Evolutionary conservation across 257 asterid species (phyloP).

Genomic region (Salvia splendens): DNA sequence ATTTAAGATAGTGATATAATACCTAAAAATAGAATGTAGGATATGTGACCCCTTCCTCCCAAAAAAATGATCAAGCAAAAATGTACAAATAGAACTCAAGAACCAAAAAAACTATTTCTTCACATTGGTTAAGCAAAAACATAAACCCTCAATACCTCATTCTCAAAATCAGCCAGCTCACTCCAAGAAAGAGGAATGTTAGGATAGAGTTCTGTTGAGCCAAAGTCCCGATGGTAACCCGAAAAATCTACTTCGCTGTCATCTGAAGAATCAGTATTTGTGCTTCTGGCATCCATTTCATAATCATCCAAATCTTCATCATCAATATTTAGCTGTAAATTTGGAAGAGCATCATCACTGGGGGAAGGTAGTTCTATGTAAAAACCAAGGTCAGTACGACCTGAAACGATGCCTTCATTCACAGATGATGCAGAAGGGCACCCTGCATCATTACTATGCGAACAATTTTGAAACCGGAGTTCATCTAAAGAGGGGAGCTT

Average conservation of each 20-base stretch:
- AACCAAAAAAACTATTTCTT: background rate
- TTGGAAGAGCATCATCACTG: slow-evolving; percentile 42
- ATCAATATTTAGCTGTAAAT: slow-evolving; percentile 41
- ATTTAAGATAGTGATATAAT: slow-evolving; percentile 3
- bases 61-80: background rate
- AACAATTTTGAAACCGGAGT: slow-evolving; percentile 74
- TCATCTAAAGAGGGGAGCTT: slow-evolving; percentile 77
- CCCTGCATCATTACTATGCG: slow-evolving; percentile 40
- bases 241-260: slow-evolving; percentile 82
- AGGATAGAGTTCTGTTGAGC: slow-evolving; percentile 44
- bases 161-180: slow-evolving; percentile 54
- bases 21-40: slow-evolving; percentile 1
- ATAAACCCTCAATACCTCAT: slow-evolving; percentile 55
- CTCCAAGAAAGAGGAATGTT: slow-evolving; percentile 52
- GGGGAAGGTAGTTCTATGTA: slow-evolving; percentile 44
- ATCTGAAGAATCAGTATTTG: slow-evolving; percentile 65
- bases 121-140: slow-evolving; percentile 18
- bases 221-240: slow-evolving; percentile 40
- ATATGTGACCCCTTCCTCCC: slow-evolving; percentile 13
- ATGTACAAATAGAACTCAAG: too few species aligned
- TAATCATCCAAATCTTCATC: slow-evolving; percentile 49
- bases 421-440: slow-evolving; percentile 45
- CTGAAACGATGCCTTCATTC: slow-evolving; percentile 41
- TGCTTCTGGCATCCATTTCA: slow-evolving; percentile 41
- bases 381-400: slow-evolving; percentile 37